phyloP scores from a whole-genome alignment of 83 land plant genomes.

The Diphasiastrum complanatum region DNA sequence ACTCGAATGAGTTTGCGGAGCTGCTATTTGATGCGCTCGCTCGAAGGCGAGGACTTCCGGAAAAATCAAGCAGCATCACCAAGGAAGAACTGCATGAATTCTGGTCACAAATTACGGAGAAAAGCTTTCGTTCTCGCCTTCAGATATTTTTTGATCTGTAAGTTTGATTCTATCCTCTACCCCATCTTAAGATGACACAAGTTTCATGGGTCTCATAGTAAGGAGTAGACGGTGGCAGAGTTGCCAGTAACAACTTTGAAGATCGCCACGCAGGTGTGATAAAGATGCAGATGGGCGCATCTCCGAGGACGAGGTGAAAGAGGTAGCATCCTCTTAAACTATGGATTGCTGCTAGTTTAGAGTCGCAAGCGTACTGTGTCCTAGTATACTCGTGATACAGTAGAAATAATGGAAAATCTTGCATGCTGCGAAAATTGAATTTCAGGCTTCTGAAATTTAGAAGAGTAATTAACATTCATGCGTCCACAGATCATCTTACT shows the following conservation, averaged over 20 bases:
- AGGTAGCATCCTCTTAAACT: too few relatives aligned
- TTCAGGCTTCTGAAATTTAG: too few relatives aligned
- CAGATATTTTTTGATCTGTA: conserved; percentile 95
- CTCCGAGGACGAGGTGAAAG: conserved; percentile 78
- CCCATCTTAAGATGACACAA: too few relatives aligned
- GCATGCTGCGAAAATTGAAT: too few relatives aligned
- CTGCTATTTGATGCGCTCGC: conserved; percentile 74
- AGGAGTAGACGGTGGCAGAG: background rate
- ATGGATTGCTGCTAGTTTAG: too few relatives aligned
- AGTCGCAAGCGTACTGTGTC: too few relatives aligned
- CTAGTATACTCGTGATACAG: too few relatives aligned
- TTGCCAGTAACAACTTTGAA: conserved; percentile 1
- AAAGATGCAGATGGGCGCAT: conserved; percentile 81
- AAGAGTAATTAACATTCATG: background rate
- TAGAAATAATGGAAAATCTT: too few relatives aligned
- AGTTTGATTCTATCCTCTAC: too few relatives aligned
- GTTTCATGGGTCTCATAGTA: background rate
- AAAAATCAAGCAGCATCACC: conserved; percentile 39
- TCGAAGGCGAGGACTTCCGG: conserved; percentile 44
- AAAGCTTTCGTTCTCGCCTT: conserved; percentile 86
- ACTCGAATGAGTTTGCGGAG: conserved; percentile 76
- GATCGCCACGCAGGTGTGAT: conserved; percentile 55
- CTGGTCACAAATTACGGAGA: conserved; percentile 80
- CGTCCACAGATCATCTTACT: conserved; percentile 79
- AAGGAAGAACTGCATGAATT: conserved; percentile 79